These are phyloP conservation scores for Solanum phureja DNA, from an alignment of 257 asterid genomes.

Conservation along the genomic window DNA sequence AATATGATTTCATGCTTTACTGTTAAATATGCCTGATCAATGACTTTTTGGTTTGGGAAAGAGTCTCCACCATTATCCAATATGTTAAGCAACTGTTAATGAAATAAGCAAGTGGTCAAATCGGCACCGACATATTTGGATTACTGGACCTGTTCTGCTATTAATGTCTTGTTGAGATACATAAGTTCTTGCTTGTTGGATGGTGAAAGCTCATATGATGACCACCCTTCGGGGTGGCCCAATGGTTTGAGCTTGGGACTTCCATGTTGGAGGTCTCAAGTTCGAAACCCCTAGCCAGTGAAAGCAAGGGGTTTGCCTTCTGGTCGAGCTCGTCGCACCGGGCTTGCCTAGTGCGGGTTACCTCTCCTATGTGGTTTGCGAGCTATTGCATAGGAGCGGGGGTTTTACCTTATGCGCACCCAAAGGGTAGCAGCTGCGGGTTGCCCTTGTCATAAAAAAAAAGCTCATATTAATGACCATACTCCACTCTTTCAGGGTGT, in stretches of 20 bases:
- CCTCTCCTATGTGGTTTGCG: too few species aligned
- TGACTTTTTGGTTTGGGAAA: not conserved
- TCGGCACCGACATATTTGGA: not conserved
- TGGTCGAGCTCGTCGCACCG: too few species aligned
- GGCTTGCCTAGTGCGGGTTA: too few species aligned
- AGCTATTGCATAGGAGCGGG: too few species aligned
- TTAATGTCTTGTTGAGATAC: not conserved
- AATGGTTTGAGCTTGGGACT: too few species aligned
- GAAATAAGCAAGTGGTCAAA: not conserved
- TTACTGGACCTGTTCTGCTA: not conserved
- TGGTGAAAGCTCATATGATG: not conserved
- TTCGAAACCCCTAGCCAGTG: too few species aligned
- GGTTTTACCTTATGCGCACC: too few species aligned
- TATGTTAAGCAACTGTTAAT: not conserved
- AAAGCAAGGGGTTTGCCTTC: too few species aligned
- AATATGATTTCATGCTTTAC: not conserved
- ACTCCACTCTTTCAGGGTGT: not conserved
- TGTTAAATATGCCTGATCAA: not conserved
- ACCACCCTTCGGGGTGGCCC: too few species aligned
- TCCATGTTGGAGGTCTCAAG: too few species aligned
- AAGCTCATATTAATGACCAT: not conserved
- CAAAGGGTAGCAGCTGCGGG: too few species aligned
- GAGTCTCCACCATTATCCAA: not conserved
- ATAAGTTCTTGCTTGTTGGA: not conserved
- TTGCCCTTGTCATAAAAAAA: too few species aligned